Evolutionary conservation across 305 asterid genomes (phyloP), one percentile per base, ranked within the genome.

Genomic region (Plantago coronopus): DNA sequence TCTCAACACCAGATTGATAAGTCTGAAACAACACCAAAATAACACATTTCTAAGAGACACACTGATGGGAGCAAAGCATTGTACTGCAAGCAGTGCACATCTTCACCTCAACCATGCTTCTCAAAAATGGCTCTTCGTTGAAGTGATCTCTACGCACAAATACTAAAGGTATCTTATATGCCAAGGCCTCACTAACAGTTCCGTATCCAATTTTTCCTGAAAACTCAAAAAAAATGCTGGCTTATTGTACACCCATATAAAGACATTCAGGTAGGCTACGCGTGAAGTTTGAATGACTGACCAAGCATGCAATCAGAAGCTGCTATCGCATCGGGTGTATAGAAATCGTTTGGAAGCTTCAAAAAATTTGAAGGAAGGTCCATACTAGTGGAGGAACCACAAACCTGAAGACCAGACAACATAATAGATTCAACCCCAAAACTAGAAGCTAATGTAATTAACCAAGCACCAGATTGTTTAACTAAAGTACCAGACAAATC

Each of bases 231-330:
- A 43, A 2, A 64, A 48, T 31, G 46, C 53, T 23, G 44, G 58
- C 57, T 38, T 68, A 44, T 38, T 17, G 46, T 57, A 29, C 45
- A 17, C 61, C 66, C 56, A 61, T 61, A 54, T 56, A 12, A 61
- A 25, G 4, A 51, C 46, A 53, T 61, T 61, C 55, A 68, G 4
- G 58, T 48, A 21, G 66, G 48, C 59, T 6, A 48, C 25, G 17
- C 25, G 48, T 0, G 45, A 34, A 65, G 67, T 48, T 37, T 54
- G 53, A 38, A 18, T 20, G 67, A 79, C 90, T 73, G 57, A 94
- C 99, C 99, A 63, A 94, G 96, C 99, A 94, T 94, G 83, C 99
- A 94, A 67, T 94, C 99, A 29, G 99, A 94, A 62, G 97, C 97
- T 46, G 96, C 99, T 73, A 94, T 94, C 43, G 82, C 46, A 67